Conservation (phyloP, 163 green algal genomes). For the Scenedesmus sp. region DNA sequence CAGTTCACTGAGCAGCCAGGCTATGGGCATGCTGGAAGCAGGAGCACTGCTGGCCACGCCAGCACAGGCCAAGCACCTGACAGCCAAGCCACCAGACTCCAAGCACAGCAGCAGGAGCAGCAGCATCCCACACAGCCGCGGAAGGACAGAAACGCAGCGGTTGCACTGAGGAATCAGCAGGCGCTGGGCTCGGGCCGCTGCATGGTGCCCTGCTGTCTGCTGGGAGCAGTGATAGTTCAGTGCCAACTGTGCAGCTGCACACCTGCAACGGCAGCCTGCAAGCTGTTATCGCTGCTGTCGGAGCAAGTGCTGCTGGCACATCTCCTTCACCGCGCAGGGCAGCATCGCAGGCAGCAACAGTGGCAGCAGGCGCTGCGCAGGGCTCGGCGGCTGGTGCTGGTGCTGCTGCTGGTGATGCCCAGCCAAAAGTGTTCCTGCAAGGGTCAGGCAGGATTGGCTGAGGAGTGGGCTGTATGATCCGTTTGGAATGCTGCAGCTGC, state of each 20-base stretch:
- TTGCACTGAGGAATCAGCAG: background rate
- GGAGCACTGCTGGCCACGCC: background rate
- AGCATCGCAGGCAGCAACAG: background rate
- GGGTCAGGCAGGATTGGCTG: background rate
- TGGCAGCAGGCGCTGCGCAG: background rate
- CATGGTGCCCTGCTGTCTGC: background rate
- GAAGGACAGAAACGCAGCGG: background rate
- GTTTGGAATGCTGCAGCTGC: background rate
- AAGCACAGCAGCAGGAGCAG: background rate
- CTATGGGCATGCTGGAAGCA: background rate
- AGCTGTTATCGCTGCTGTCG: background rate
- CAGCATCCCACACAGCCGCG: background rate
- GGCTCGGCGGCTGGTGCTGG: background rate
- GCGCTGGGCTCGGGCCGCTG: background rate
- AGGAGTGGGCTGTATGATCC: conserved; percentile 11
- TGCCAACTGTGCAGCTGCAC: background rate
- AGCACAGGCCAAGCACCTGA: background rate
- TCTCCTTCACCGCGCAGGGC: background rate
- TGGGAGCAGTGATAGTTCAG: background rate
- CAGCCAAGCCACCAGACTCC: background rate
- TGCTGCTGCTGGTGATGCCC: background rate
- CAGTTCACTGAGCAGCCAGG: background rate
- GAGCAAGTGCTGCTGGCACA: background rate
- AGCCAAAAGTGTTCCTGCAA: background rate
- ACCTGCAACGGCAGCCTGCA: background rate